Evolutionary conservation across 768 basidiomycete species (phyloP).

Genomic region (Clavaria fumosa): DNA sequence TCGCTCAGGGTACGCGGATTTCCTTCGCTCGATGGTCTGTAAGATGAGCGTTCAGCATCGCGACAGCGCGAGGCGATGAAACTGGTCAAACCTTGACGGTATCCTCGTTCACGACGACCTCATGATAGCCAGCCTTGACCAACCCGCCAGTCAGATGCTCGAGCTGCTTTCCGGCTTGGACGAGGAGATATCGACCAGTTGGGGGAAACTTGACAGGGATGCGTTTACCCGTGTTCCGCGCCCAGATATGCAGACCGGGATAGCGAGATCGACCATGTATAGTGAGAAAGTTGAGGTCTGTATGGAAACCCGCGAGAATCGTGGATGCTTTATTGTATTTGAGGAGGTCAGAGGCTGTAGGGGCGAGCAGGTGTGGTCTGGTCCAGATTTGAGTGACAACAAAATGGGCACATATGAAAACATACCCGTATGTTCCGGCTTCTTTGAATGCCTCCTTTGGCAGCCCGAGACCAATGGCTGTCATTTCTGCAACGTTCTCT

Average conservation of each 20-base stretch:
- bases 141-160: conserved; percentile 76
- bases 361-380: conserved; percentile 79
- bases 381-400: conserved; percentile 1
- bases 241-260: conserved; percentile 89
- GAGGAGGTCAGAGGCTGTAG: conserved; percentile 79
- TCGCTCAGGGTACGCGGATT: conserved; percentile 44
- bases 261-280: conserved; percentile 79
- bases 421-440: conserved; percentile 75
- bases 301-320: conserved; percentile 89
- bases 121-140: conserved; percentile 87
- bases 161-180: conserved; percentile 93
- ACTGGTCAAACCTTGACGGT: conserved; percentile 42
- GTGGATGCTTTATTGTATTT: conserved; percentile 69
- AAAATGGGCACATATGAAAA: conserved; percentile 3
- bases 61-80: not conserved
- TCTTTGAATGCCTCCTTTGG: conserved; percentile 53
- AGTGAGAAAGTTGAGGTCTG: conserved; percentile 88
- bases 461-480: conserved; percentile 68
- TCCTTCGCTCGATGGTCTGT: conserved; percentile 52
- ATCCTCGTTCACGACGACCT: conserved; percentile 78
- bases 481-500: conserved; percentile 77
- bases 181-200: conserved; percentile 63
- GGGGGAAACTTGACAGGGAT: conserved; percentile 74
- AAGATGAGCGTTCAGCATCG: not conserved
- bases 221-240: conserved; percentile 81